Base-by-base conservation (phyloP, 805 yeast species). In the Teunomyces kruisii region DNA sequence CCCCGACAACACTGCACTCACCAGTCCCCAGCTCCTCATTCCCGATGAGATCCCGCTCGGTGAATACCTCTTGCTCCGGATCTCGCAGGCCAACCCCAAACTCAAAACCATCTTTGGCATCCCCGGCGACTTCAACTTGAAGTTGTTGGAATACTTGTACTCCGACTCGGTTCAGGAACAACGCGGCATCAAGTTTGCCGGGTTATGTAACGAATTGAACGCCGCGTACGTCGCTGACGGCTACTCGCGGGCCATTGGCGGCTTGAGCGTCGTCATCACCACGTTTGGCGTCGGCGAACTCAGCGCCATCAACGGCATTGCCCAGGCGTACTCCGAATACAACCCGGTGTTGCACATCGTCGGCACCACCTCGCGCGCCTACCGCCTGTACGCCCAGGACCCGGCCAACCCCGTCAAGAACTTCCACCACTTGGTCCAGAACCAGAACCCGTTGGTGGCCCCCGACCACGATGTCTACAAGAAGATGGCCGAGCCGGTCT, bases 181-280 rank as follows among this genome's bases (percentile, higher is more conserved):
- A 59, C 28, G 38, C 9, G 71, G 70, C 8, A 61, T 67, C 6
- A 85, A 53, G 67, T 89, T 95, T 88, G 73, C 87, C 39, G 96
- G 96, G 17, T 80, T 82, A 48, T 88, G 96, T 69, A 90, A 90
- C 59, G 97, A 90, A 68, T 74, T 90, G 51, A 91, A 90, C 59
- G 84, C 94, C 3, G 94, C 95, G 7, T 90, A 91, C 61, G 83
- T 94, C 5, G 91, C 92, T 6, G 97, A 91, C 62, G 97, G 97
- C 4, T 91, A 88, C 57, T 81, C 94, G 14, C 76, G 92, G 49
- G 71, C 75, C 40, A 76, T 79, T n/a, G 76, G 86, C 6, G 70
- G 74, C 4, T 53, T 68, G 47, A 88, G 89, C 43, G 89, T 82
- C 15, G 62, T 75, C 51, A 65, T 75, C 42, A 82, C 91, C 42